phyloP scores from a whole-genome alignment of 805 yeast species.

The Starmerella stigmatis region DNA sequence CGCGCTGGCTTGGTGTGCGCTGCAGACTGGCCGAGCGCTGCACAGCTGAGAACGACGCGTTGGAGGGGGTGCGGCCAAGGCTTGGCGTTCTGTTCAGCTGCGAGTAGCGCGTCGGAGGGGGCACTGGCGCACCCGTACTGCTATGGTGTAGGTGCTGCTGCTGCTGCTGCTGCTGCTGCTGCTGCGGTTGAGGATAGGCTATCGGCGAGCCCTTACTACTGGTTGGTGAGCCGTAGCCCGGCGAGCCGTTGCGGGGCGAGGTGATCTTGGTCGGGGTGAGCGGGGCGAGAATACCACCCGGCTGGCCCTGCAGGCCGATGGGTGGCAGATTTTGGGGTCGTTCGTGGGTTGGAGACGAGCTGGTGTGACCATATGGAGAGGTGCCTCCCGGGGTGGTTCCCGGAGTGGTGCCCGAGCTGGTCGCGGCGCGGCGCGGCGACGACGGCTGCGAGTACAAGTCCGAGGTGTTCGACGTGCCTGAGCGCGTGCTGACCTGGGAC shows the following conservation, averaged over 20 bases:
- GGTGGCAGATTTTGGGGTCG: background rate
- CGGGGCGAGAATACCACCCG: slow-evolving; percentile 6
- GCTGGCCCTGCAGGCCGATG: background rate
- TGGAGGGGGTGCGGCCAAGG: slow-evolving; percentile 14
- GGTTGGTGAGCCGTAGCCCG: background rate
- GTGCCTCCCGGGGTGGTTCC: background rate
- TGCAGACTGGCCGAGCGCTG: slow-evolving; percentile 5
- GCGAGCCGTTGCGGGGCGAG: slow-evolving; percentile 8
- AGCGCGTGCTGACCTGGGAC: slow-evolving; percentile 1
- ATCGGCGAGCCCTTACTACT: background rate
- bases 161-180: background rate
- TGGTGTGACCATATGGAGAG: too few species aligned
- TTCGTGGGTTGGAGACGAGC: background rate
- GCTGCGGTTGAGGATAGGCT: background rate
- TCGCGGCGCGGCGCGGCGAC: slow-evolving; percentile 7
- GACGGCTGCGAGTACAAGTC: slow-evolving; percentile 13
- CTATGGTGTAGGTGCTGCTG: too few species aligned
- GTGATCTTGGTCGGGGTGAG: slow-evolving; percentile 12
- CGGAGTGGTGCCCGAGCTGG: background rate
- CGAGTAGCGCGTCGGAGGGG: slow-evolving; percentile 20
- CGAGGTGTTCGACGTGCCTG: background rate
- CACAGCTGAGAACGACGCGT: slow-evolving; percentile 9
- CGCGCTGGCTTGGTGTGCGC: slow-evolving; percentile 17
- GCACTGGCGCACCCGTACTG: slow-evolving; percentile 18
- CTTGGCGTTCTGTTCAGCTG: slow-evolving; percentile 12